Evolutionary conservation across 2,329 filamentous ascomycete genomes (phyloP), one percentile per base, ranked within the genome.

Genomic region (Aureobasidium leucospermi): DNA sequence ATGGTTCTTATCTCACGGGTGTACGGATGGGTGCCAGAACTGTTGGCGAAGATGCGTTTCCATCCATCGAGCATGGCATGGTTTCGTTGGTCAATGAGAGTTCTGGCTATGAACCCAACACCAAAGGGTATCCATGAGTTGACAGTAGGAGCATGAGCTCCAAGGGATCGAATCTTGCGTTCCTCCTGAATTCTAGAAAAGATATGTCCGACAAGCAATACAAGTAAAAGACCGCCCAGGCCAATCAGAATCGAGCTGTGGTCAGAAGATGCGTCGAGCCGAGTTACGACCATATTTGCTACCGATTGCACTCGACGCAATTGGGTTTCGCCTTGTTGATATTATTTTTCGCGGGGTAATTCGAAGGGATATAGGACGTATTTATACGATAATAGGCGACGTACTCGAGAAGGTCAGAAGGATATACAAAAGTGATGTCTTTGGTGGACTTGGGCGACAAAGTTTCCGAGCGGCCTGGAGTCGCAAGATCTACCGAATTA

Each of bases 41-140:
- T 67, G 11, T 68, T 71, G 15, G 72, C 71, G 8, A 91, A 81
- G 57, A 79, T 71, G 1, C 71, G 61, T 7, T 75, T 64, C 86
- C 88, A 95, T 62, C 82, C 76, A 47, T 85, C 78, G 32, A 86
- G 75, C 62, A 85, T 85, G 47, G 76, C 72, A 67, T 90, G 74
- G 0, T 73, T 61, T 2, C 61, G 43, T 47, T 68, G 65, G 47
- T 81, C 74, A 32, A 72, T 71, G 46, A 90, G 67, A n/a, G 81
- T 79, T n/a, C 73, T 69, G 66, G 75, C 77, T 34, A 91, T 74
- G 61, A 90, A 76, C 64, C 89, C 87, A 43, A 92, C 64, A 48
- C 86, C 88, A 42, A 68, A 70, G 1, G 77, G 77, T 6, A 73
- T 64, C 59, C 72, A 75, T 3, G 70, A 72, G 3, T 64, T 68